Conservation (phyloP, 225 moss, liverwort and hornwort species). For the Ulota crispa region DNA sequence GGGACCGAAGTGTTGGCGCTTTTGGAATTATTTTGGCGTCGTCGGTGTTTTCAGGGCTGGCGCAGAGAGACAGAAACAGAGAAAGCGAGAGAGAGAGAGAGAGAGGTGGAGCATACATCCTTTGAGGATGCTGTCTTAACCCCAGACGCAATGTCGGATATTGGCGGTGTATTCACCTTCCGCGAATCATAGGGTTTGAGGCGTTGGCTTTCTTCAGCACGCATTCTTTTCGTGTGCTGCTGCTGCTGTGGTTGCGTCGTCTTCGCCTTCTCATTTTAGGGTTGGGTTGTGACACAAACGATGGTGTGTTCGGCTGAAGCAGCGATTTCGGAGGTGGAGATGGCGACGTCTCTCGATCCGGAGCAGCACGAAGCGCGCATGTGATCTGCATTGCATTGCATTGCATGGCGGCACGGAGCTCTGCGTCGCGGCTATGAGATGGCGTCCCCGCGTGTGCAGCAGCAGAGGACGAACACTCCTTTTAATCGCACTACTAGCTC, state of each 20-base stretch:
- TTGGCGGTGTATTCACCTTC: background rate
- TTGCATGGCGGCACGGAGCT: background rate
- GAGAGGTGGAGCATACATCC: background rate
- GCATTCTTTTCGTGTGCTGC: background rate
- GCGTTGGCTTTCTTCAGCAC: background rate
- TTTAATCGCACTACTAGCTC: slow-evolving; percentile 55
- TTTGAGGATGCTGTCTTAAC: background rate
- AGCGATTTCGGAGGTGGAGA: slow-evolving; percentile 14
- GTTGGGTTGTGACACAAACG: background rate
- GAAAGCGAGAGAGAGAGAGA: background rate
- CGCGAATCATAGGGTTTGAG: background rate
- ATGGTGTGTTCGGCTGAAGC: background rate
- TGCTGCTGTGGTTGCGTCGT: background rate
- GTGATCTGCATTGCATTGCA: slow-evolving; percentile 28
- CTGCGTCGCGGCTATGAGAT: slow-evolving; percentile 28
- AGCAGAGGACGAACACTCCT: slow-evolving; percentile 53
- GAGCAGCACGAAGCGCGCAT: background rate
- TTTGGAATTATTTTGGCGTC: background rate
- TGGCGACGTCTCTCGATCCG: background rate
- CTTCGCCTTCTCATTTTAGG: background rate
- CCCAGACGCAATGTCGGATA: background rate
- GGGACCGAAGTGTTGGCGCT: background rate
- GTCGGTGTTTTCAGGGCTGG: background rate
- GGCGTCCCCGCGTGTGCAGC: slow-evolving; percentile 76
- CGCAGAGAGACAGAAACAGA: too few species aligned